Evolutionary conservation across 2,329 filamentous ascomycete species (phyloP).

Genomic region (Polytolypa hystricis): DNA sequence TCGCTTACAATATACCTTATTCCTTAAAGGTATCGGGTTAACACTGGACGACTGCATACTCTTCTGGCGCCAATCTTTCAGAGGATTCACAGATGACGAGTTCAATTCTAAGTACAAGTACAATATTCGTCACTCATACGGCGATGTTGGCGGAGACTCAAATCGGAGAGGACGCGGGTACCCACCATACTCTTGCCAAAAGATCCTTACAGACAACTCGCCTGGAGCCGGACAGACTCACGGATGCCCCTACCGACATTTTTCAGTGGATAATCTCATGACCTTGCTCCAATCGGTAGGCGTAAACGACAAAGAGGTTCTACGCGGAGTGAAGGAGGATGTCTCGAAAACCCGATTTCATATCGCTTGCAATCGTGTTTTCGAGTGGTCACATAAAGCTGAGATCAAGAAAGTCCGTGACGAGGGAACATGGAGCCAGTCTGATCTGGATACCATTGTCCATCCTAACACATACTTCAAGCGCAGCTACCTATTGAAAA

Average conservation of each 20-base stretch:
- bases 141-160: slow-evolving; percentile 85
- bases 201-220: slow-evolving; percentile 79
- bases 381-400: slow-evolving; percentile 71
- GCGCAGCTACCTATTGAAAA: slow-evolving; percentile 79
- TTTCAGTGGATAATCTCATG: slow-evolving; percentile 75
- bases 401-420: slow-evolving; percentile 70
- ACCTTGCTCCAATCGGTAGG: slow-evolving; percentile 66
- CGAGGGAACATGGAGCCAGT: slow-evolving; percentile 56
- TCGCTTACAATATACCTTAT: slow-evolving; percentile 87
- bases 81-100: slow-evolving; percentile 76
- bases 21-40: slow-evolving; percentile 90
- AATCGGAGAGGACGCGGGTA: slow-evolving; percentile 82
- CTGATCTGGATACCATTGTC: slow-evolving; percentile 84
- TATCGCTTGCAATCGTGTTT: slow-evolving; percentile 92
- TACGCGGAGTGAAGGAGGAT: slow-evolving; percentile 77
- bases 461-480: slow-evolving; percentile 99
- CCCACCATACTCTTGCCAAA: slow-evolving; percentile 86
- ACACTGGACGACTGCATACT: slow-evolving; percentile 81
- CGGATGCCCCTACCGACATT: slow-evolving; percentile 94
- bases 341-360: slow-evolving; percentile 82
- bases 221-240: slow-evolving; percentile 81
- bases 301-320: slow-evolving; percentile 62
- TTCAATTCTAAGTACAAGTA: slow-evolving; percentile 98
- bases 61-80: slow-evolving; percentile 85
- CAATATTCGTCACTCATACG: slow-evolving; percentile 90